Evolutionary conservation across 495 filamentous ascomycete genomes (phyloP).

Genomic region (Podospora didyma): DNA sequence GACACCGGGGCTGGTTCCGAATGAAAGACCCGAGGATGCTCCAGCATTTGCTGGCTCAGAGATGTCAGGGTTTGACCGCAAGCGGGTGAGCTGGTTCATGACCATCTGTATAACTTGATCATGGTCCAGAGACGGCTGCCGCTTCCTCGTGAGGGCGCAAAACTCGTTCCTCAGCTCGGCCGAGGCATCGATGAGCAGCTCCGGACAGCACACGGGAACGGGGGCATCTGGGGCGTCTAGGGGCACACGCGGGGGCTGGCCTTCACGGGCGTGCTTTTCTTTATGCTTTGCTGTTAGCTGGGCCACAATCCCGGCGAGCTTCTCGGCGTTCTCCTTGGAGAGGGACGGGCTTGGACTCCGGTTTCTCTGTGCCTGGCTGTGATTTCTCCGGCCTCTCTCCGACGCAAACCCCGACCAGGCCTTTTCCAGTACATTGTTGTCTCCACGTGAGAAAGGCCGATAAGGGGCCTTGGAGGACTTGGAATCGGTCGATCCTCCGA

Average conservation of each 20-base stretch:
- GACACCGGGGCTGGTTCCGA: no score
- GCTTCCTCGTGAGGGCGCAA: constrained; percentile 39
- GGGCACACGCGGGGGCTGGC: constrained; percentile 21
- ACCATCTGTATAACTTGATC: constrained; percentile 40
- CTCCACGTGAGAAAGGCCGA: constrained; percentile 71
- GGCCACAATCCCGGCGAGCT: constrained; percentile 43
- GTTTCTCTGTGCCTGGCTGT: constrained; percentile 28
- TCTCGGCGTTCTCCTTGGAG: constrained; percentile 34
- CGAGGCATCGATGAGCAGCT: constrained; percentile 38
- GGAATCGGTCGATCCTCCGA: constrained; percentile 47
- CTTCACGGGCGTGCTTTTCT: constrained; percentile 30
- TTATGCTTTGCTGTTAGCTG: constrained; percentile 32
- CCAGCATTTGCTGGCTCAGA: constrained; percentile 1
- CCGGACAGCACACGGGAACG: constrained; percentile 35
- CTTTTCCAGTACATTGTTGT: constrained; percentile 69
- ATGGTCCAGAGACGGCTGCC: constrained; percentile 31
- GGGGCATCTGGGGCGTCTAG: background rate
- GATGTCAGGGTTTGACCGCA: constrained; percentile 10
- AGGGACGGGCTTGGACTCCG: constrained; percentile 27
- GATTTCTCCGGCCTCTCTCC: constrained; percentile 39
- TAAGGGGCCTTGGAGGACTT: constrained; percentile 53
- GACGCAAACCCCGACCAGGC: constrained; percentile 60
- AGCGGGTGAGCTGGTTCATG: constrained; percentile 33
- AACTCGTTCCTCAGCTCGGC: constrained; percentile 41
- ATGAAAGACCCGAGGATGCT: background rate